These are phyloP conservation scores for Suillus ampliporus DNA, from an alignment of 768 basidiomycete species.

Conservation along the genomic window DNA sequence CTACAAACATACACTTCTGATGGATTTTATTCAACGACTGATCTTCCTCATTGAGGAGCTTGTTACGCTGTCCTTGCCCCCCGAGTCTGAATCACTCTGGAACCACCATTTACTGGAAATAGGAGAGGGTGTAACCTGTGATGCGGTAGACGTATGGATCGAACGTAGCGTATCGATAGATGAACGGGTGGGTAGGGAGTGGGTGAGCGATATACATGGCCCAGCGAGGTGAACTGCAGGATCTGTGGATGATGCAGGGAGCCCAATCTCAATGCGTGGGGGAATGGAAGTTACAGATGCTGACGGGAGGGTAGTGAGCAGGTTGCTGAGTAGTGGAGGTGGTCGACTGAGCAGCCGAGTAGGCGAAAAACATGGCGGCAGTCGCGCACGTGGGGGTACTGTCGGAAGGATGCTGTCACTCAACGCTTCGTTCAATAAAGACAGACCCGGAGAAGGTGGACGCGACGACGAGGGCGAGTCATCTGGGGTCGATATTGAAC, in stretches of 20 bases:
- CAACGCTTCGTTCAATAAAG: conserved; percentile 52
- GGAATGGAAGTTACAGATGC: conserved; percentile 55
- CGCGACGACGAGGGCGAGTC: conserved; percentile 17
- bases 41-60: conserved; percentile 59
- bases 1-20: conserved; percentile 62
- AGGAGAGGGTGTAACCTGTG: conserved; percentile 30
- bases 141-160: conserved; percentile 36
- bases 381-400: conserved; percentile 49
- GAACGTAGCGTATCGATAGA: conserved; percentile 67
- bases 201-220: conserved; percentile 33
- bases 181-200: conserved; percentile 49
- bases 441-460: conserved; percentile 47
- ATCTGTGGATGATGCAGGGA: conserved; percentile 16
- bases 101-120: conserved; percentile 54
- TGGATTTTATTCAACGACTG: conserved; percentile 43
- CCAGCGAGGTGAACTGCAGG: conserved; percentile 24
- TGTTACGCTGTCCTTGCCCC: conserved; percentile 49
- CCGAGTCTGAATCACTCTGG: conserved; percentile 41
- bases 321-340: conserved; percentile 57
- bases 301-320: conserved; percentile 68
- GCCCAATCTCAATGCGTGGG: conserved; percentile 13
- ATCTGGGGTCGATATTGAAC: background rate
- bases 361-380: conserved; percentile 43
- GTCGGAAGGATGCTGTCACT: conserved; percentile 45
- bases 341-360: conserved; percentile 44